These are phyloP conservation scores for Chaetomium sp. DNA, from an alignment of 2,329 filamentous ascomycete species.

Conservation along the genomic window DNA sequence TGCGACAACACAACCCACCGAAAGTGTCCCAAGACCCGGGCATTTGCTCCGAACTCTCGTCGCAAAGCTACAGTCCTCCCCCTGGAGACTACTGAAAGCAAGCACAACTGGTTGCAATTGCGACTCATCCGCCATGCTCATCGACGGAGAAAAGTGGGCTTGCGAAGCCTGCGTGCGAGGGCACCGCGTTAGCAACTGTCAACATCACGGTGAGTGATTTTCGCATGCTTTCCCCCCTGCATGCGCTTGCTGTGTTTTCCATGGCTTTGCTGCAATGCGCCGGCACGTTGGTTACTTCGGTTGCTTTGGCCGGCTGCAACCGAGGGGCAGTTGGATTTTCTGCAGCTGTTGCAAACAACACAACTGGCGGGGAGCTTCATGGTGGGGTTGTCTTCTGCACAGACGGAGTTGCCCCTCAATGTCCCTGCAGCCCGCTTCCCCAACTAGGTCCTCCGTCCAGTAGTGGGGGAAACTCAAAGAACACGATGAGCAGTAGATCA, in stretches of 20 bases:
- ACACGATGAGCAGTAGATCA: too few relatives aligned
- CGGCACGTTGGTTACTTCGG: slow-evolving; percentile 4
- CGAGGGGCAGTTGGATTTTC: slow-evolving; percentile 17
- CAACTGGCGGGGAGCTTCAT: slow-evolving; percentile 11
- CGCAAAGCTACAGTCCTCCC: background rate
- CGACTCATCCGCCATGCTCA: slow-evolving; percentile 54
- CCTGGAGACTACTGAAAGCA: too few relatives aligned
- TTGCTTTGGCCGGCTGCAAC: slow-evolving; percentile 19
- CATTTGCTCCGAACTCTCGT: background rate
- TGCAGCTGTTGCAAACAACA: slow-evolving; percentile 12
- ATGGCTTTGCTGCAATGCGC: slow-evolving; percentile 1
- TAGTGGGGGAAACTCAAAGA: slow-evolving; percentile 6
- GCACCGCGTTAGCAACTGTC: slow-evolving; percentile 97
- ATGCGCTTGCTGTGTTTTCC: slow-evolving; percentile 6
- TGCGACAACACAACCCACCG: slow-evolving; percentile 4
- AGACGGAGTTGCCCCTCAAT: slow-evolving; percentile 5
- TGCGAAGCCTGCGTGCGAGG: slow-evolving; percentile 97
- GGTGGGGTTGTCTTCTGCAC: slow-evolving; percentile 5
- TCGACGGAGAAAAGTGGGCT: slow-evolving; percentile 95
- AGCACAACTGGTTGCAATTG: background rate
- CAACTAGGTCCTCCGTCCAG: background rate
- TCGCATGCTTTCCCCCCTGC: slow-evolving; percentile 9
- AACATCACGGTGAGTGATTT: slow-evolving; percentile 74
- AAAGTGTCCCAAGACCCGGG: background rate
- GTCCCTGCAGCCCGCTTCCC: background rate